Evolutionary conservation across 257 asterid species (phyloP), one percentile per base, ranked within the genome.

Genomic region (Paulownia fortunei): DNA sequence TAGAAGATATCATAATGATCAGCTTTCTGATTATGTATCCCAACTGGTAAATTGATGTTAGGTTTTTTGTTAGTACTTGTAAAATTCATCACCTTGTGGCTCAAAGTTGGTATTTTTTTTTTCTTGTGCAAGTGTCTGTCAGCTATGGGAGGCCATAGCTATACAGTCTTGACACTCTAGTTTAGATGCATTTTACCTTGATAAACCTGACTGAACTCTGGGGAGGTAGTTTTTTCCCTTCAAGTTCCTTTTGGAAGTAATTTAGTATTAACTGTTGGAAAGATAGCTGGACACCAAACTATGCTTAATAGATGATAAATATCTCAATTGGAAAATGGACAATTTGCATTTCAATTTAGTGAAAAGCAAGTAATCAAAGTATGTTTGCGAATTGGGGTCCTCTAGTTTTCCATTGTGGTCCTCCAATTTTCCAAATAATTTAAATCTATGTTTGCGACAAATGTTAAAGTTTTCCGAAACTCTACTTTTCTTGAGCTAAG

Each of bases 1-100:
- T 63, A 41, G 56, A 21, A 41, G 55, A 37, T 63, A 19, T 24
- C 34, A 49, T 41, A 18, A 8, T 51, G 10, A 11, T 52, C 27
- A 18, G 21, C 58, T 66, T 64, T 32, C 19, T 37, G 36, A 36
- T 24, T 42, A 26, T 66, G 55, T n/a, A 2, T 56, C 8, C 56
- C 34, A 1, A 52, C 19, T 67, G n/a, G 34, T 9, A 39, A 19
- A 51, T 58, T 67, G 67, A 61, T 65, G 72, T 77, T 65, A 70
- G 51, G 18, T n/a, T 55, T 39, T 24, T 65, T 21, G 42, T 52
- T 62, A 13, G 42, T 34, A 6, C 6, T 44, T 39, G 74, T 51
- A 44, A 4, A 32, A 16, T 44, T 73, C 42, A 4, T 32, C 36
- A 47, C 16, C 46, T 26, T 9, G 32, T 59, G 24, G 32, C 46